A percentile compares a stretch with the other conserved stretches of the same genome.
Evolutionary conservation across 2,329 filamentous ascomycete genomes (phyloP).

Genomic region (Ramularia collo-cygni): DNA sequence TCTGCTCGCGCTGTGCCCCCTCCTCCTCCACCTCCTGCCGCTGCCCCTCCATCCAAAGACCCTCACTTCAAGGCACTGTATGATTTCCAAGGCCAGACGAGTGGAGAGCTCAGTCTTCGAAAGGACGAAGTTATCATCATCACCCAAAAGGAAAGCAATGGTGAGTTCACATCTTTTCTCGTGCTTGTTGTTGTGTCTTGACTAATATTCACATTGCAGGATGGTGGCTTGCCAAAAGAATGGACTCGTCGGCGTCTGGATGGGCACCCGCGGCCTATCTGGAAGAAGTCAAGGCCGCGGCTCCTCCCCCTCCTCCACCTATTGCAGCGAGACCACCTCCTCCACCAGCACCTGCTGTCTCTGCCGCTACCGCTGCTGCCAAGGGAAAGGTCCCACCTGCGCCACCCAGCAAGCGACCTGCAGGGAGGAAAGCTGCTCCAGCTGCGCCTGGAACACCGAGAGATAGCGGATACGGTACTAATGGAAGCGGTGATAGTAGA

Average conservation of each 20-base stretch:
- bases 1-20: slow-evolving; percentile 43
- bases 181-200: background rate
- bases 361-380: slow-evolving; percentile 34
- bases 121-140: slow-evolving; percentile 80
- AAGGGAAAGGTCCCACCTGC: slow-evolving; percentile 66
- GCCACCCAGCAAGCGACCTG: slow-evolving; percentile 74
- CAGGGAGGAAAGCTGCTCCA: slow-evolving; percentile 62
- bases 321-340: slow-evolving; percentile 39
- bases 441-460: slow-evolving; percentile 58
- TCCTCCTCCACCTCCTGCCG: slow-evolving; percentile 59
- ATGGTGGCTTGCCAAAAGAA: slow-evolving; percentile 89
- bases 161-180: slow-evolving; percentile 47
- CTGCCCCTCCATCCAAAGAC: slow-evolving; percentile 56
- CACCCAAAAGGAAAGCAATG: slow-evolving; percentile 90
- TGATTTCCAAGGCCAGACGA: slow-evolving; percentile 77
- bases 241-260: slow-evolving; percentile 62
- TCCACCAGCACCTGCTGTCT: slow-evolving; percentile 57
- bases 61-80: slow-evolving; percentile 85
- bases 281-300: slow-evolving; percentile 61
- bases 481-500: slow-evolving; percentile 24
- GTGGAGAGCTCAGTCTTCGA: slow-evolving; percentile 75
- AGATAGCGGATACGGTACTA: slow-evolving; percentile 49
- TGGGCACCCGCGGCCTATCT: slow-evolving; percentile 95
- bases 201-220: slow-evolving; percentile 51
- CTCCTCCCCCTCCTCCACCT: slow-evolving; percentile 50